Evolutionary conservation across 1,284 basidiomycete species (phyloP), one percentile per base, ranked within the genome.

Genomic region (Rhodotorula sp.): DNA sequence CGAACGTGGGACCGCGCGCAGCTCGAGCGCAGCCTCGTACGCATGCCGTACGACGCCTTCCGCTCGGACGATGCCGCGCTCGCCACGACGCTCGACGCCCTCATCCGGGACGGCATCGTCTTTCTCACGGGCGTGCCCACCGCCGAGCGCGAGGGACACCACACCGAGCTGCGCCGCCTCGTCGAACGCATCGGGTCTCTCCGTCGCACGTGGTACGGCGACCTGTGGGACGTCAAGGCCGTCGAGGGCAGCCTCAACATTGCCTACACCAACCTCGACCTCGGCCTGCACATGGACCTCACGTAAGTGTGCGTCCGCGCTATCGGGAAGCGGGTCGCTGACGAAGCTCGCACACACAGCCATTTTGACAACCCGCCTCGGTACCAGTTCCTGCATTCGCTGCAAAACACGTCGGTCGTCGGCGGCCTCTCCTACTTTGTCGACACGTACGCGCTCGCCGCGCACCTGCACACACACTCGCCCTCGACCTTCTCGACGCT

Each of bases 241-340:
- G 80, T 79, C 5, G 82, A 82, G 59, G 85, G 91, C 69, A 91
- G 90, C 76, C 88, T 86, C 76, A 99, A 99, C 81, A 93, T 99
- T 72, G 96, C 96, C 3, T 97, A 97, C 81, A 99, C 96, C 10
- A 90, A 93, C 80, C 84, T 97, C 25, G 87, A 92, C 77, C 85
- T 99, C 4, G 94, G 91, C 0, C 81, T 96, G 27, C 96, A 98
- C 80, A 93, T 94, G 90, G 95, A 98, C 82, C 83, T 97, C 0
- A 81, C 91, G 92, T 95, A 77, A 75, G 91, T 85, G 23, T 41
- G 4, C 4, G 46, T 45, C n/a, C 0, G 41, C 42, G 23, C 14
- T 53, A 14, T 34, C 16, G 25, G 1, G 7, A 2, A 44, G 25
- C 34, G 44, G 7, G 13, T 25, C 23, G 9, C 50, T 34, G 9